Evolutionary conservation across 2,329 filamentous ascomycete genomes (phyloP).

Genomic region (Aspergillus sp.): DNA sequence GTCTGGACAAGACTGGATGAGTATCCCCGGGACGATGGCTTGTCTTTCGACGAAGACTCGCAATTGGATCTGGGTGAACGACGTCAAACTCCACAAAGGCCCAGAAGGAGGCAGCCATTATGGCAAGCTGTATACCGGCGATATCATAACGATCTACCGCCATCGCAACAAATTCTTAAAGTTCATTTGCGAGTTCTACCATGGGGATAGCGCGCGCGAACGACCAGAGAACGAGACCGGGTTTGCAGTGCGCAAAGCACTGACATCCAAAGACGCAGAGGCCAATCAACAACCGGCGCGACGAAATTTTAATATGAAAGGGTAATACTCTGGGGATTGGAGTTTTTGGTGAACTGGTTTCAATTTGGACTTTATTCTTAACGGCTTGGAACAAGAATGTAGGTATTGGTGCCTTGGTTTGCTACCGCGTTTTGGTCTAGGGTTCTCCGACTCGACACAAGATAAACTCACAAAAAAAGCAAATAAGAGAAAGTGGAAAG

Average conservation of each 20-base stretch:
- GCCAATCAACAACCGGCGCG: slow-evolving; percentile 27
- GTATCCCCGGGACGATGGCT: slow-evolving; percentile 58
- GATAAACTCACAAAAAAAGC: neutral
- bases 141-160: slow-evolving; percentile 72
- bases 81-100: slow-evolving; percentile 60
- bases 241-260: slow-evolving; percentile 41
- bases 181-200: slow-evolving; percentile 47
- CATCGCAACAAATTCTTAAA: slow-evolving; percentile 39
- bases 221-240: slow-evolving; percentile 43
- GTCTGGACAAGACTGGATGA: slow-evolving; percentile 56
- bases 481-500: neutral
- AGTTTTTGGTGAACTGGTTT: neutral
- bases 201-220: slow-evolving; percentile 43
- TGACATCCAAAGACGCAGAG: slow-evolving; percentile 29
- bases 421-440: slow-evolving; percentile 7
- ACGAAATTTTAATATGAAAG: slow-evolving; percentile 19
- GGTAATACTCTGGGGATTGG: neutral
- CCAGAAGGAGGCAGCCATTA: slow-evolving; percentile 57
- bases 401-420: neutral
- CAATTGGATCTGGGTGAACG: slow-evolving; percentile 75
- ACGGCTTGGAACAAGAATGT: slow-evolving; percentile 1
- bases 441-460: neutral
- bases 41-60: slow-evolving; percentile 80
- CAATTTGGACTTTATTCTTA: neutral
- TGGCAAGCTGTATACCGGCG: slow-evolving; percentile 72